A percentile compares a stretch with the other conserved stretches of the same genome.
Evolutionary conservation across 2,329 filamentous ascomycete genomes (phyloP).

Genomic region (Colletotrichum gigasporum): DNA sequence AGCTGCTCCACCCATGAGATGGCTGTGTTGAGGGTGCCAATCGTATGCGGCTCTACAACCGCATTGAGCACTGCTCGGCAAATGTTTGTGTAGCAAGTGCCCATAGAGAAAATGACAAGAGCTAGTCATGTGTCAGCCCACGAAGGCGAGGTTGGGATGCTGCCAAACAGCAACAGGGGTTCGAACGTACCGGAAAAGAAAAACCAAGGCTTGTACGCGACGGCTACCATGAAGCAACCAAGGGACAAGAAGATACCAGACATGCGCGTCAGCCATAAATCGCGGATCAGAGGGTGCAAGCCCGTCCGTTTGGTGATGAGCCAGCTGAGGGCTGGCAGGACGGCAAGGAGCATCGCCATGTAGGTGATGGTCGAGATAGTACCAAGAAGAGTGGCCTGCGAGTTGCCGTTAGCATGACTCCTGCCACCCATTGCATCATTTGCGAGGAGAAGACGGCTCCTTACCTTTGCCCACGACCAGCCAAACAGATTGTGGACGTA

Average conservation of each 20-base stretch:
- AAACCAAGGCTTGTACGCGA: conserved; percentile 45
- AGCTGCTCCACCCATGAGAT: conserved; percentile 60
- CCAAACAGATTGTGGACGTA: conserved; percentile 61
- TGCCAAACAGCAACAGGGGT: neutral
- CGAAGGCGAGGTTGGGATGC: neutral
- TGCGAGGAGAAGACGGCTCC: neutral
- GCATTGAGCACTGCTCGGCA: conserved; percentile 61
- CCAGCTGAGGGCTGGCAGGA: conserved; percentile 47
- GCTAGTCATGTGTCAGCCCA: conserved; percentile 36
- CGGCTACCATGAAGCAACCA: conserved; percentile 48
- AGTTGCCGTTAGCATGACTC: neutral
- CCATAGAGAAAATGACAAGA: conserved; percentile 56
- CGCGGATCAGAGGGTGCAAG: conserved; percentile 46
- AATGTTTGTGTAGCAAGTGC: conserved; percentile 52
- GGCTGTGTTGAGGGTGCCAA: conserved; percentile 63
- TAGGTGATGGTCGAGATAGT: conserved; percentile 49
- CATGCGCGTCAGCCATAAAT: conserved; percentile 49
- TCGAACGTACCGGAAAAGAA: conserved; percentile 37
- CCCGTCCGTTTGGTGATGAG: conserved; percentile 42
- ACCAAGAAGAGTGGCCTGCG: conserved; percentile 51
- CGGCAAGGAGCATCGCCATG: conserved; percentile 47
- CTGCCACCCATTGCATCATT: neutral
- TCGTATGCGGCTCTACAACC: conserved; percentile 61
- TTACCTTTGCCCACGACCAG: conserved; percentile 56
- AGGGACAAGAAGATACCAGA: conserved; percentile 42